Evolutionary conservation across 805 yeast species (phyloP), one percentile per base, ranked within the genome.

Genomic region (Saccharomycopsis javanensis): DNA sequence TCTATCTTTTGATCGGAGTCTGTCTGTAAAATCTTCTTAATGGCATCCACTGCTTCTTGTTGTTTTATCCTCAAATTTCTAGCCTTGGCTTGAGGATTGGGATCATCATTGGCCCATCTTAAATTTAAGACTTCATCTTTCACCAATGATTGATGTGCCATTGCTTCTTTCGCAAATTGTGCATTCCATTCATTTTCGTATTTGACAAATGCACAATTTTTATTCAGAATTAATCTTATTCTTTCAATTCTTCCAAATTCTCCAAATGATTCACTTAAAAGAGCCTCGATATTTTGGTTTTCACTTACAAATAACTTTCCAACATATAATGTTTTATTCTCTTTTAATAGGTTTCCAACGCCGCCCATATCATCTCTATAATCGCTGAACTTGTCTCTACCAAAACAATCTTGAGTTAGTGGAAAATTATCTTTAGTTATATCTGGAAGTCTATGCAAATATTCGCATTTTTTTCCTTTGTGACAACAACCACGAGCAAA

Each of bases 351-450:
- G 25, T 88, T 82, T 0, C 98, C 99, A 2, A 90, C 85, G 34
- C 99, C 99, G 30, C 86, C 82, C 97, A 90, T 90, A 69, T 92
- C 98, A 62, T 92, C 97, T 63, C 90, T 73, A 65, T 88, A 88
- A 52, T 82, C 86, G 1, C 86, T 75, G 61, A 85, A 85, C 68
- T 86, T 88, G 65, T 88, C 96, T 59, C 99, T 73, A 1, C 97
- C 98, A 74, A 92, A 92, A 65, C 97, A 91, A 70, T 92, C 99
- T 27, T 81, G 75, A 0, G 89, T 81, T 1, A 84, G 76, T 1
- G 82, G 76, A 51, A 75, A 75, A 38, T 74, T 69, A 65, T 91
- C 97, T 5, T 68, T 65, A 0, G 75, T 78, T 3, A 64, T 57
- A 2, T 65, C 69, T 0, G 99, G 98, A 5, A 87, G 66, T 55